These are phyloP conservation scores for Hydnomerulius pinastri DNA, from an alignment of 768 basidiomycete species.

Conservation along the genomic window DNA sequence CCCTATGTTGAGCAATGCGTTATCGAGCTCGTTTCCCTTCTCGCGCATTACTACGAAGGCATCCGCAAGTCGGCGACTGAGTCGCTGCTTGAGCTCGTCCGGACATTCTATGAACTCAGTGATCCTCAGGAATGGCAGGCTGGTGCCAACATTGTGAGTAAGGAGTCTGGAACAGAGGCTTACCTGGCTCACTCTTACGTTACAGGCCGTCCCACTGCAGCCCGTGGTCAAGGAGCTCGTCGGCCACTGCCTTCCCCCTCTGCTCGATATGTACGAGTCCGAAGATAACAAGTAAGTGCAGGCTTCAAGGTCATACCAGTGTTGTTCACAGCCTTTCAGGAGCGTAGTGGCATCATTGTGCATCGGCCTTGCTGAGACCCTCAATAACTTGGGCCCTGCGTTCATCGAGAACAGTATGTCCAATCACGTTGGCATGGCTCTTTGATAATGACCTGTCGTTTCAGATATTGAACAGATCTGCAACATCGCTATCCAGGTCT, in stretches of 20 bases:
- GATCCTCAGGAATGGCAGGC: constrained; percentile 82
- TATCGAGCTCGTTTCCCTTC: constrained; percentile 73
- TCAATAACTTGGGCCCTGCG: constrained; percentile 88
- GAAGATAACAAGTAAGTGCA: constrained; percentile 94
- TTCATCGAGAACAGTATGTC: constrained; percentile 77
- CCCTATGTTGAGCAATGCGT: constrained; percentile 86
- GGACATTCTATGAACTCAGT: constrained; percentile 89
- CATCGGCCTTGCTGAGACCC: constrained; percentile 85
- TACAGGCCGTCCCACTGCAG: constrained; percentile 52
- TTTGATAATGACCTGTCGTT: constrained; percentile 5
- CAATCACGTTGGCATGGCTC: neutral
- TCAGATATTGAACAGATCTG: constrained; percentile 77
- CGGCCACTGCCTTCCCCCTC: constrained; percentile 66
- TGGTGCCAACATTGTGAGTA: constrained; percentile 63
- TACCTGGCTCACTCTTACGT: constrained; percentile 8
- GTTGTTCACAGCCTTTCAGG: constrained; percentile 43
- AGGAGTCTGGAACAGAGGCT: neutral
- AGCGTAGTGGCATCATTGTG: constrained; percentile 87
- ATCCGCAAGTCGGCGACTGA: constrained; percentile 93
- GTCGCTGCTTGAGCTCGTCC: constrained; percentile 83
- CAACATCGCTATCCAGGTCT: constrained; percentile 77
- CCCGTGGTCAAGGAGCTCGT: constrained; percentile 78
- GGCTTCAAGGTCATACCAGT: constrained; percentile 4
- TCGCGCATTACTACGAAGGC: constrained; percentile 95
- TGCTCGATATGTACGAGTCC: constrained; percentile 87